Evolutionary conservation across 73 alveolate genomes (phyloP).

Genomic region (Paramecium octaurelia): DNA sequence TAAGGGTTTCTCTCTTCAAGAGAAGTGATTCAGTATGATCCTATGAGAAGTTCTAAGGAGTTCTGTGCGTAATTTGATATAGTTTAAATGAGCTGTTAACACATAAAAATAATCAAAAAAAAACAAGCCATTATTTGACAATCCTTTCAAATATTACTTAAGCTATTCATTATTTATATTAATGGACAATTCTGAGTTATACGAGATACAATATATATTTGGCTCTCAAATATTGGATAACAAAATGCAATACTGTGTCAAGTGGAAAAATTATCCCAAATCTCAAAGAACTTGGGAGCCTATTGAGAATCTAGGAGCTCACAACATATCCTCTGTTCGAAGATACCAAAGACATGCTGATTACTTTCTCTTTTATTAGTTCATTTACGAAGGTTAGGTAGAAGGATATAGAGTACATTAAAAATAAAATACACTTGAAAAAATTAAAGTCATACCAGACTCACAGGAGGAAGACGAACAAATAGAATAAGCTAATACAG

Average conservation of each 20-base stretch:
- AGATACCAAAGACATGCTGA: background rate
- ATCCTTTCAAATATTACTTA: conserved; percentile 8
- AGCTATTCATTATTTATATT: background rate
- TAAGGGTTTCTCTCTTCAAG: background rate
- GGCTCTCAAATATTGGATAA: background rate
- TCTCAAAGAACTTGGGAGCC: conserved; percentile 10
- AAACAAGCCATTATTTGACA: conserved; percentile 11
- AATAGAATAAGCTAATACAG: background rate
- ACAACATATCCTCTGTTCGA: background rate
- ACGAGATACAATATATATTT: background rate
- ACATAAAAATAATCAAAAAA: background rate
- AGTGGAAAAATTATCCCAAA: background rate
- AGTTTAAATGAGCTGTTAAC: background rate
- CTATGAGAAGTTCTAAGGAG: background rate
- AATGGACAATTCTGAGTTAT: background rate
- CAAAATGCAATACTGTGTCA: background rate
- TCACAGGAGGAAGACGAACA: background rate
- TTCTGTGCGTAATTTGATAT: background rate
- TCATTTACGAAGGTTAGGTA: background rate
- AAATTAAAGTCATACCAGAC: background rate
- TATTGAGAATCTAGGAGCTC: background rate
- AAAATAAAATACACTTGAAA: background rate
- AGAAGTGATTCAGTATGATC: background rate
- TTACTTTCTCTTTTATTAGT: background rate
- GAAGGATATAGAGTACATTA: background rate